Evolutionary conservation across 2,329 filamentous ascomycete genomes (phyloP).

Genomic region (Pseudogymnoascus sp.): DNA sequence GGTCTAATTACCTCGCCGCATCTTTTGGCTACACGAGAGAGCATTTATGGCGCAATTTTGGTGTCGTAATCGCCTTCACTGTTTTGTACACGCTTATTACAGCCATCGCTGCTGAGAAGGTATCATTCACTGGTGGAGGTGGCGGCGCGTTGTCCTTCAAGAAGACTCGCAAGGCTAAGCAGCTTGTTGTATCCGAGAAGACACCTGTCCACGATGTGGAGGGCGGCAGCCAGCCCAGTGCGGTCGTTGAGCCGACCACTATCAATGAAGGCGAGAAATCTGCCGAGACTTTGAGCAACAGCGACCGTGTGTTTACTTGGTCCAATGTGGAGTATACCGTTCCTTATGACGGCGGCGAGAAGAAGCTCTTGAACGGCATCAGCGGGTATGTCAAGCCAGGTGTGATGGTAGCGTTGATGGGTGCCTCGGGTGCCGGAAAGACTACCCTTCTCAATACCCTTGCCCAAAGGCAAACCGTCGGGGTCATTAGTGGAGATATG

Average conservation of each 20-base stretch:
- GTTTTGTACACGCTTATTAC: slow-evolving; percentile 52
- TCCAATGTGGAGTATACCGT: slow-evolving; percentile 65
- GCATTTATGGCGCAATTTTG: slow-evolving; percentile 57
- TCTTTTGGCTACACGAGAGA: slow-evolving; percentile 51
- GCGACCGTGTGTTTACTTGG: slow-evolving; percentile 68
- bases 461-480: slow-evolving; percentile 79
- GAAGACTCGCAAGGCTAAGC: slow-evolving; percentile 56
- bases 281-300: slow-evolving; percentile 43
- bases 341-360: slow-evolving; percentile 53
- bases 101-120: slow-evolving; percentile 60
- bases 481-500: slow-evolving; percentile 82
- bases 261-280: slow-evolving; percentile 13
- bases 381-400: slow-evolving; percentile 74
- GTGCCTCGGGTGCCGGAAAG: slow-evolving; percentile 67
- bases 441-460: slow-evolving; percentile 81
- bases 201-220: slow-evolving; percentile 51
- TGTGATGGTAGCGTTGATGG: slow-evolving; percentile 61
- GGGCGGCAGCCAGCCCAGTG: slow-evolving; percentile 20
- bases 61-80: slow-evolving; percentile 60
- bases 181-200: slow-evolving; percentile 40
- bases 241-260: slow-evolving; percentile 17
- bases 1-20: slow-evolving; percentile 47
- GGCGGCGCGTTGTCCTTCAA: slow-evolving; percentile 69
- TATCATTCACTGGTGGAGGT: slow-evolving; percentile 55
- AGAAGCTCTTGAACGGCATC: slow-evolving; percentile 69